phyloP scores from a whole-genome alignment of 2,329 filamentous ascomycete genomes.

The Penicillium paneum region DNA sequence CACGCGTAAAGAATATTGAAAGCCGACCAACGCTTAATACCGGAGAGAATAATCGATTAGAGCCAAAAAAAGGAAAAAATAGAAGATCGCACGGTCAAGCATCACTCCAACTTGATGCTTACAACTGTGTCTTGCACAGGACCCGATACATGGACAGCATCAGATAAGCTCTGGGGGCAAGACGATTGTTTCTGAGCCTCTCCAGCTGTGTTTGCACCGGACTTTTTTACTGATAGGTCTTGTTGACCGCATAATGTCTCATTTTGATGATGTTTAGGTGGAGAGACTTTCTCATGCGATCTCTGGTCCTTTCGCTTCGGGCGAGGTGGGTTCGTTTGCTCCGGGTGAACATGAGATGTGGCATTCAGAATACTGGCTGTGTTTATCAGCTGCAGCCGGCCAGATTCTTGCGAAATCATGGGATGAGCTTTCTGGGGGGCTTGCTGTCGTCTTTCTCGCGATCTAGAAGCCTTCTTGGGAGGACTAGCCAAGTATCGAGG shows the following conservation, averaged over 20 bases:
- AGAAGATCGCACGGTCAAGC: not conserved
- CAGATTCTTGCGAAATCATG: not conserved
- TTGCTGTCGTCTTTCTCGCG: not conserved
- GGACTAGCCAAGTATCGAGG: not conserved
- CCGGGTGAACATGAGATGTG: not conserved
- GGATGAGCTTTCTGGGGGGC: not conserved
- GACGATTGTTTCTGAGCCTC: no score
- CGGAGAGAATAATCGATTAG: not conserved
- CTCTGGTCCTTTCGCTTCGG: not conserved
- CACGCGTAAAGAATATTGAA: not conserved
- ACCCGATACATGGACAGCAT: not conserved
- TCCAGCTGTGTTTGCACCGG: not conserved
- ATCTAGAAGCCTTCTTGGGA: not conserved
- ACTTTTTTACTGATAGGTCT: constrained; percentile 44
- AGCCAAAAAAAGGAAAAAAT: no score
- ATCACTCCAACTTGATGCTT: not conserved
- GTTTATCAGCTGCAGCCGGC: not conserved
- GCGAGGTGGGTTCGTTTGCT: not conserved
- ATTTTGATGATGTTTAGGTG: not conserved
- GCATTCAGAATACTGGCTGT: no score
- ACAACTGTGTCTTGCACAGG: not conserved
- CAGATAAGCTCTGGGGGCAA: not conserved
- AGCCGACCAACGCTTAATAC: not conserved
- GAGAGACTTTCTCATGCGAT: not conserved
- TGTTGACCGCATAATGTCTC: no score